Evolutionary conservation across 805 yeast genomes (phyloP), one percentile per base, ranked within the genome.

Genomic region (Debaryomyces hansenii): DNA sequence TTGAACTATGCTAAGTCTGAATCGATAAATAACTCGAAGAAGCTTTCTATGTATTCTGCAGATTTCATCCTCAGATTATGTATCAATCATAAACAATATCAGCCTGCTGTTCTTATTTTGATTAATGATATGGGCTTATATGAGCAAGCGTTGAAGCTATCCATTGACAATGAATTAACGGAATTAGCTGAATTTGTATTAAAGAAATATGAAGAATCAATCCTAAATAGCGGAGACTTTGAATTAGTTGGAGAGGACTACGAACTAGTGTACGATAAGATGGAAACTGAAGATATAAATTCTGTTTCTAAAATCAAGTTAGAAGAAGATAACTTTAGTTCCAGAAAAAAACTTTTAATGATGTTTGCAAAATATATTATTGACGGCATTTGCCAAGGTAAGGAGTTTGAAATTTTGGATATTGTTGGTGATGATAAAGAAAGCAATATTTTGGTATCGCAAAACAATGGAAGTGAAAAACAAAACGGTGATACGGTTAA

Each of bases 141-240:
- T 58, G 96, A 90, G 49, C 90, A 87, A 44, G 97, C 98, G 0
- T 81, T 91, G 31, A 74, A 75, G 41, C 62, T 94, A 45, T 92
- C 97, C 0, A 68, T 94, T 39, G 75, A 79, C 4, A 67, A 80
- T 49, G 79, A 79, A 29, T 67, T 85, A 54, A 65, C 82, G 5
- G 84, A 83, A 20, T 67, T 80, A 37, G 91, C 67, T 0, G 72
- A 67, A 37, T 62, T 58, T 49, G 69, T 72, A 1, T 53, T 72
- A 42, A 60, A 57, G 32, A 62, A 59, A 24, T 70, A 60, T 47
- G 73, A 66, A 39, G 63, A 67, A 41, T 51, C 37, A 39, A 43
- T 51, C 8, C 44, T 49, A 2, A 50, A 49, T 37, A 54, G 41
- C 4, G 41, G 38, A 16, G 32, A 38, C 24, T 20, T 16, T n/a